These are phyloP conservation scores for Boechera stricta DNA, from an alignment of 345 rosid genomes.

Conservation along the genomic window DNA sequence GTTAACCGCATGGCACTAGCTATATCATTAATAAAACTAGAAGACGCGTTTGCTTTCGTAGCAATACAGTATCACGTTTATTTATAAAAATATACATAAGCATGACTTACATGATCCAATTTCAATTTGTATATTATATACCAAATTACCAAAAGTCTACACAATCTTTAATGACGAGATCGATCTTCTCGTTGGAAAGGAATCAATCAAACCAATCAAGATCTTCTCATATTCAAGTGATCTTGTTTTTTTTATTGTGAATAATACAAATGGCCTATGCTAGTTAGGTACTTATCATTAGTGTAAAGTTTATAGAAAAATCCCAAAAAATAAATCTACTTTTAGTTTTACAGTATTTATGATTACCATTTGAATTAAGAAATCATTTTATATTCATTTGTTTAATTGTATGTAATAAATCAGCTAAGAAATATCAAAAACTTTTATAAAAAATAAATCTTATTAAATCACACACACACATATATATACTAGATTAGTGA, in stretches of 20 bases:
- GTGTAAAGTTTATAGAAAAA: neutral
- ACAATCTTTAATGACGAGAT: neutral
- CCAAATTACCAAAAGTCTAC: neutral
- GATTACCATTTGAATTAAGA: neutral
- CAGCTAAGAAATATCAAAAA: neutral
- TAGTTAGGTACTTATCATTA: neutral
- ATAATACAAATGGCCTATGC: neutral
- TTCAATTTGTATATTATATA: too few relatives aligned
- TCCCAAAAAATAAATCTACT: neutral
- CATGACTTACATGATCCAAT: neutral
- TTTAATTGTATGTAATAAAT: neutral
- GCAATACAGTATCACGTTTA: neutral
- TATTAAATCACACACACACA: too few relatives aligned
- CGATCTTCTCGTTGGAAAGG: neutral
- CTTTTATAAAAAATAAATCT: neutral
- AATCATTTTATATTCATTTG: neutral
- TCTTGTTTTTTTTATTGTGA: neutral
- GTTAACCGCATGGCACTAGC: neutral
- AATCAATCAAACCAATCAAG: neutral
- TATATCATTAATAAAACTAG: neutral
- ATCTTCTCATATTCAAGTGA: neutral
- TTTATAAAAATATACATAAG: neutral
- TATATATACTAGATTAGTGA: too few relatives aligned
- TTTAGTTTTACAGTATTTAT: neutral
- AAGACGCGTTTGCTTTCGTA: neutral